These are phyloP conservation scores for Colletotrichum higginsianum DNA, from an alignment of 2,329 filamentous ascomycete species.

Conservation along the genomic window DNA sequence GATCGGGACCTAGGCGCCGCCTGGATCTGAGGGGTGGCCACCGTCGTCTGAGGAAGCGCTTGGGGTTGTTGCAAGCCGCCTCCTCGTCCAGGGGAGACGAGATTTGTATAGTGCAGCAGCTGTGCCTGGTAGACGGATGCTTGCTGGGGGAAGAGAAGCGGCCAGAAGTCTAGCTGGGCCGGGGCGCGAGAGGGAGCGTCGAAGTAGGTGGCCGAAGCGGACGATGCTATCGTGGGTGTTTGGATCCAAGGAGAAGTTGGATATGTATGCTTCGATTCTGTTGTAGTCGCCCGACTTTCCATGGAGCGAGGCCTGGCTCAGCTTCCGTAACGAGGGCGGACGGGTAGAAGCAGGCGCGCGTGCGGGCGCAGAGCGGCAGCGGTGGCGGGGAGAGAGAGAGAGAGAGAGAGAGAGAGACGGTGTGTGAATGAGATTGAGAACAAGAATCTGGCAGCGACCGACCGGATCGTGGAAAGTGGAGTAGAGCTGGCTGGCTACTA, in stretches of 20 bases:
- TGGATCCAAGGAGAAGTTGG: slow-evolving; percentile 58
- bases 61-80: slow-evolving; percentile 68
- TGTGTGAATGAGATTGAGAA: slow-evolving; percentile 11
- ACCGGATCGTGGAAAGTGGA: slow-evolving; percentile 15
- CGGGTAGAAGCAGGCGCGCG: slow-evolving; percentile 11
- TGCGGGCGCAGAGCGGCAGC: slow-evolving; percentile 24
- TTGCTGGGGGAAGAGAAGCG: slow-evolving; percentile 72
- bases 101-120: slow-evolving; percentile 76
- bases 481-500: not conserved
- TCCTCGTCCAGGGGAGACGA: slow-evolving; percentile 71
- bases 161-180: slow-evolving; percentile 67
- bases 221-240: slow-evolving; percentile 46
- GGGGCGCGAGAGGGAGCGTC: slow-evolving; percentile 46
- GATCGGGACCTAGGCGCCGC: slow-evolving; percentile 71
- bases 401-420: not conserved
- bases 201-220: slow-evolving; percentile 47
- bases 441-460: slow-evolving; percentile 17
- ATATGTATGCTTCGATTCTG: slow-evolving; percentile 65
- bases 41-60: slow-evolving; percentile 63
- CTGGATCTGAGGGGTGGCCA: slow-evolving; percentile 71
- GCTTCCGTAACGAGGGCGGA: slow-evolving; percentile 42
- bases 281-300: slow-evolving; percentile 65
- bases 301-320: slow-evolving; percentile 59
- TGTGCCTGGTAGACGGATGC: slow-evolving; percentile 73
- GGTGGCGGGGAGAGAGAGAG: slow-evolving; percentile 4